Evolutionary conservation across 2,329 filamentous ascomycete species (phyloP), one percentile per base, ranked within the genome.

Genomic region (Penicillium olsonii): DNA sequence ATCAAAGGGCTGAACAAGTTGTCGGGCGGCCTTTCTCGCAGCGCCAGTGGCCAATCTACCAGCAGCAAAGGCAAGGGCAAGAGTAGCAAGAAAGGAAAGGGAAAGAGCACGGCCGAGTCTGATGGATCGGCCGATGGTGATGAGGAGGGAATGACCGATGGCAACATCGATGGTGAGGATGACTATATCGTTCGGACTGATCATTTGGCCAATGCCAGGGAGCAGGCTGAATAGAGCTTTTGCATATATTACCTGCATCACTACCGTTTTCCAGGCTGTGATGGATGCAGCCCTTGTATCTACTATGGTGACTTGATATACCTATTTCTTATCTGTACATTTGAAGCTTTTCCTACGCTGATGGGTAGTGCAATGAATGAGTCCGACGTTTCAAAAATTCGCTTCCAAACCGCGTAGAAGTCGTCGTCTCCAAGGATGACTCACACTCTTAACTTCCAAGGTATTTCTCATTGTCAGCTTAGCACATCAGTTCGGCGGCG

Each of bases 11-110:
- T 68, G 62, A 49, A 67, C 63, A 52, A 63, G 58, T 49, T 61
- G 65, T 33, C 62, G 53, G 48, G 60, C 49, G 52, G 52, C 11
- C 45, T 50, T 26, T 52, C 60, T 27, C 64, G 64, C n/a, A 68
- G 57, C 41, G 48, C 52, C 31, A 72, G 62, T 44, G 63, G 65
- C 37, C 63, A 66, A 24, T 68, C 62, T 15, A 61, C 42, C 5
- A 63, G 52, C 48, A 62, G 59, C 42, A 68, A 68, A 45, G 56
- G 61, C 42, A 61, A 65, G 45, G 61, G 64, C 37, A 59, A 66
- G 48, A 54, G 53, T 26, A 50, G 51, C 11, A 62, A 64, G 42
- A 69, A 76, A 51, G 68, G 68, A 17, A 76, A 75, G 56, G 59
- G 70, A 14, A 68, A 69, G 12, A 57, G 63, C 20, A 67, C 59